A percentile compares a stretch with the other conserved stretches of the same genome.
Conservation (phyloP, 2,329 filamentous ascomycete genomes). For the Aspergillus intermedius region DNA sequence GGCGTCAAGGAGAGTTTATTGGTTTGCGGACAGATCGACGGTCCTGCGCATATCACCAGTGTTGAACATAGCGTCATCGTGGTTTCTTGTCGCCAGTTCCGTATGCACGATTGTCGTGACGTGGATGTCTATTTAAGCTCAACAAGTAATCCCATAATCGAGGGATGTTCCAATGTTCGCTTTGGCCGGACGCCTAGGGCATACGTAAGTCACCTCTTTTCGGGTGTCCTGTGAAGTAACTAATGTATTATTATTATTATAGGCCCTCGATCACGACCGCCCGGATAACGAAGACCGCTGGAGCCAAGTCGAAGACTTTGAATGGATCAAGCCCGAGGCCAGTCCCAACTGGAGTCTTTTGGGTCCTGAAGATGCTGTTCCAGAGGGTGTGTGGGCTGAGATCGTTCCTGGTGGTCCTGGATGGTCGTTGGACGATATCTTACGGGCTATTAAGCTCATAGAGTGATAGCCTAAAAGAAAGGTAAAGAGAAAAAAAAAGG, state of each 20-base stretch:
- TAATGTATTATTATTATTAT: too few relatives aligned
- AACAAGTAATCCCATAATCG: conserved; percentile 82
- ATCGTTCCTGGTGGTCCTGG: conserved; percentile 59
- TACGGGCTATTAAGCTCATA: conserved; percentile 38
- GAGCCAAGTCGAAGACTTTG: conserved; percentile 93
- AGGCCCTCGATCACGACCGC: conserved; percentile 23
- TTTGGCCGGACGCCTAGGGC: conserved; percentile 68
- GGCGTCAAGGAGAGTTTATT: conserved; percentile 65
- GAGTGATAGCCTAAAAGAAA: conserved; percentile 7
- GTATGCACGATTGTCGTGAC: conserved; percentile 79
- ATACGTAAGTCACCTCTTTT: conserved; percentile 53
- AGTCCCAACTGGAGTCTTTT: conserved; percentile 85
- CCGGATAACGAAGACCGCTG: conserved; percentile 58
- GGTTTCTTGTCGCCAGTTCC: conserved; percentile 75
- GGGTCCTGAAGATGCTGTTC: conserved; percentile 52
- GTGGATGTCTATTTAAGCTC: conserved; percentile 81
- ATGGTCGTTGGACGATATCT: conserved; percentile 58
- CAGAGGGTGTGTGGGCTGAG: conserved; percentile 61
- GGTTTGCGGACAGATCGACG: conserved; percentile 69
- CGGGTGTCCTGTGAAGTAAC: too few relatives aligned
- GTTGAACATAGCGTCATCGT: conserved; percentile 68
- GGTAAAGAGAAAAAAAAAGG: neutral
- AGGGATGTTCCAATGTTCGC: conserved; percentile 70
- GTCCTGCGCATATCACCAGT: conserved; percentile 75
- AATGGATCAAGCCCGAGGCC: conserved; percentile 80